Evolutionary conservation across 306 rosid species (phyloP).

Genomic region (Mimosa pudica): DNA sequence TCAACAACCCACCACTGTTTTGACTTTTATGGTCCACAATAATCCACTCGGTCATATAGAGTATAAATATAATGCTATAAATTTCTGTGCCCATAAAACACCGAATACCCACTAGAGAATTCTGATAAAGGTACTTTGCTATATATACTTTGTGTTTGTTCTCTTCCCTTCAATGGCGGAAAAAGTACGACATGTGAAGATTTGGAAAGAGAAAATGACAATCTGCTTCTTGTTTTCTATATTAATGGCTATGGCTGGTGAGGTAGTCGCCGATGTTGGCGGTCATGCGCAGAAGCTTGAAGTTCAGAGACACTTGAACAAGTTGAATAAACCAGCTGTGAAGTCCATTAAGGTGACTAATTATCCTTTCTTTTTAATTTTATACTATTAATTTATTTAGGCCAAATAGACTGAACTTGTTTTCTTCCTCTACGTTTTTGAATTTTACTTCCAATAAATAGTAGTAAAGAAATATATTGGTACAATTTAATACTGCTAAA

Average conservation of each 20-base stretch:
- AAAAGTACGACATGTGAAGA: constrained; percentile 22
- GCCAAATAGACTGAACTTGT: too few species aligned
- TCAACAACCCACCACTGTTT: constrained; percentile 29
- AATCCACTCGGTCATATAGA: constrained; percentile 4
- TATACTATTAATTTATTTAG: too few species aligned
- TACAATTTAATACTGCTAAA: constrained; percentile 1
- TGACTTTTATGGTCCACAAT: constrained; percentile 7
- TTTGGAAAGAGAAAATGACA: constrained; percentile 21
- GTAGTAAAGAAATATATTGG: neutral
- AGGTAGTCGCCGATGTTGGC: neutral
- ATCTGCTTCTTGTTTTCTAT: constrained; percentile 32
- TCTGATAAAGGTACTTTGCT: constrained; percentile 37
- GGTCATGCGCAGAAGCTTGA: constrained; percentile 41
- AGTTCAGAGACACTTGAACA: constrained; percentile 53
- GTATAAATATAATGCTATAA: neutral
- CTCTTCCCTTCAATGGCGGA: constrained; percentile 34
- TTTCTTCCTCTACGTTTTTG: neutral
- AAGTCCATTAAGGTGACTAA: constrained; percentile 58
- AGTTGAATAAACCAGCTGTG: constrained; percentile 53
- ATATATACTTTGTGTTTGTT: constrained; percentile 22
- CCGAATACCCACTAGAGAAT: constrained; percentile 37
- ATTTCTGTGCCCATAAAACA: neutral
- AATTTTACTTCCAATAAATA: neutral
- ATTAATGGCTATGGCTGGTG: constrained; percentile 3
- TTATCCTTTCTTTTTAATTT: neutral